Percentiles rank a stretch among this genome's conserved stretches.
phyloP scores from a whole-genome alignment of 2,329 filamentous ascomycete species.

The Catunica adiposa region DNA sequence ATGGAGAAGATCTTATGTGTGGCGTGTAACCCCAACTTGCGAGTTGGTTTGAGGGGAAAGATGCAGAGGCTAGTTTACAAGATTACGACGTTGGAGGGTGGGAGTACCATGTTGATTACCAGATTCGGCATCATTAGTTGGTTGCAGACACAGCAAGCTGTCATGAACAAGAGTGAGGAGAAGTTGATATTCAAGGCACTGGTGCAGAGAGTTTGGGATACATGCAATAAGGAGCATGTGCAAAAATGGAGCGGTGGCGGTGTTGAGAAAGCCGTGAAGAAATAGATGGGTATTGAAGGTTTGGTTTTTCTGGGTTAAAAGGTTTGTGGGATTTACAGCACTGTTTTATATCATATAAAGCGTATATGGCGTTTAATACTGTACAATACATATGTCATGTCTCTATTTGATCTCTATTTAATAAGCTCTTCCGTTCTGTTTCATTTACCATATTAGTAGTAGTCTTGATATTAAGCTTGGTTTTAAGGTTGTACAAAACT shows the following conservation, averaged over 20 bases:
- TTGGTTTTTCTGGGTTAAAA: not conserved
- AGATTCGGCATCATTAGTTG: constrained; percentile 59
- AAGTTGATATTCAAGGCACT: constrained; percentile 36
- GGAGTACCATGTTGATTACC: constrained; percentile 66
- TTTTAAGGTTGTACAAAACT: too few relatives aligned
- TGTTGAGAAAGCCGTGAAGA: constrained; percentile 7
- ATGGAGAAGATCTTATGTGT: constrained; percentile 61
- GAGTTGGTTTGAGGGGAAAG: constrained; percentile 41
- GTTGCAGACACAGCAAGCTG: constrained; percentile 27
- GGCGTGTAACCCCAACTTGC: constrained; percentile 49
- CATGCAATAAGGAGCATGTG: constrained; percentile 40
- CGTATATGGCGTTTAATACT: not conserved
- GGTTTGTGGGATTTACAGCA: constrained; percentile 1
- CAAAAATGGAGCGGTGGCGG: constrained; percentile 14
- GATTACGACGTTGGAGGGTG: constrained; percentile 49
- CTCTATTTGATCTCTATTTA: not conserved
- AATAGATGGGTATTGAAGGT: not conserved
- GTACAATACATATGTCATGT: not conserved
- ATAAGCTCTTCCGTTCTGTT: too few relatives aligned
- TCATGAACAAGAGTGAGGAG: constrained; percentile 32
- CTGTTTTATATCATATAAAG: not conserved
- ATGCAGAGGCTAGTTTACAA: constrained; percentile 47
- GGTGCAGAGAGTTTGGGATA: constrained; percentile 42
- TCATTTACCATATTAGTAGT: too few relatives aligned
- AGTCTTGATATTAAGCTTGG: too few relatives aligned